Evolutionary conservation across 140 eudicot genomes (phyloP).

Genomic region (Erigeron philadelphicus): DNA sequence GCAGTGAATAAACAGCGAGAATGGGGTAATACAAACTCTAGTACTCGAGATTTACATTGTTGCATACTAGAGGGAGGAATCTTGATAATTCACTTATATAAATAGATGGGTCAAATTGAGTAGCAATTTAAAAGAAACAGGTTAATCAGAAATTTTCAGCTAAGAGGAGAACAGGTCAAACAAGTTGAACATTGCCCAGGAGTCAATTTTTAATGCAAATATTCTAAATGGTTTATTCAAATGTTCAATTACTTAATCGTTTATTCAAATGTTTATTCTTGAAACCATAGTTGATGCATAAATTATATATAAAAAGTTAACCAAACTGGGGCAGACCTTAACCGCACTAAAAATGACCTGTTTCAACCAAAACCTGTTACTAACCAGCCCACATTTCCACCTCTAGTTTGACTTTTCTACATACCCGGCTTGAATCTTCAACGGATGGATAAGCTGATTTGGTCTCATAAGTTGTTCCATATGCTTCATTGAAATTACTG

Average conservation of each 20-base stretch:
- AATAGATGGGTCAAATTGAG: not conserved
- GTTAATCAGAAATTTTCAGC: not conserved
- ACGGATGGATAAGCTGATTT: constrained; percentile 75
- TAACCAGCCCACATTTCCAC: not conserved
- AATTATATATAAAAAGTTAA: not conserved
- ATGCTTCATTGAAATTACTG: constrained; percentile 44
- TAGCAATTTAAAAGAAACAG: not conserved
- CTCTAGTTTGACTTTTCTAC: constrained; percentile 1
- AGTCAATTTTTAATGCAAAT: not conserved
- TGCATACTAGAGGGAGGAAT: not conserved
- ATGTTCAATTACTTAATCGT: not conserved
- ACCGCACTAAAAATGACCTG: not conserved
- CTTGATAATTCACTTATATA: not conserved
- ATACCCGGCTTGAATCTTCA: constrained; percentile 89
- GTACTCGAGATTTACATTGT: not conserved
- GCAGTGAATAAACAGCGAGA: constrained; percentile 4
- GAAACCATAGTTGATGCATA: not conserved
- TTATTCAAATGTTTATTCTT: not conserved
- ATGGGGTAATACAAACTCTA: not conserved
- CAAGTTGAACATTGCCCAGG: not conserved
- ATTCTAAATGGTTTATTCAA: not conserved
- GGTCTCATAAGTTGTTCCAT: constrained; percentile 55
- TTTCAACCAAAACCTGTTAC: not conserved
- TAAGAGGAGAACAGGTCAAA: not conserved
- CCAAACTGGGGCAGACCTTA: not conserved